Conservation (phyloP, 2,329 filamentous ascomycete species). For the Cladosporium sp. region DNA sequence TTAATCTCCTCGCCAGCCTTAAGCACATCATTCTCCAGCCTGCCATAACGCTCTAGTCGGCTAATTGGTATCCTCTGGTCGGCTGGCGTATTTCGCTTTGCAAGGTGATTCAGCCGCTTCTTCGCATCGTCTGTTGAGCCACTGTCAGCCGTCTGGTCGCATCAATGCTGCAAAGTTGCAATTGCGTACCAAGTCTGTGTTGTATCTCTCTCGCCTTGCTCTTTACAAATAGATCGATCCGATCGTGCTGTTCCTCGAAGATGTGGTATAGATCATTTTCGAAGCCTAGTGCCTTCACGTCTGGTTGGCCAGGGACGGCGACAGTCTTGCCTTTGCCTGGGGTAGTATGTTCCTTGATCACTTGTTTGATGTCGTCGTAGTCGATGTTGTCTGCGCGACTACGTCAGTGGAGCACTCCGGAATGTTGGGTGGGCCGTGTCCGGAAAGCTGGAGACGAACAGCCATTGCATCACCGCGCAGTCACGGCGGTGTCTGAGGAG, state of each 20-base stretch:
- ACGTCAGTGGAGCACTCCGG: slow-evolving; percentile 11
- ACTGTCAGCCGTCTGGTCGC: background rate
- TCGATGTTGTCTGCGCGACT: slow-evolving; percentile 69
- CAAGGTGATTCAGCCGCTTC: slow-evolving; percentile 26
- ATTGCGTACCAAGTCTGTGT: slow-evolving; percentile 48
- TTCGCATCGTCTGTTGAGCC: slow-evolving; percentile 22
- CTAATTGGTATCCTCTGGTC: slow-evolving; percentile 38
- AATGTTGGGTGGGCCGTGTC: slow-evolving; percentile 7
- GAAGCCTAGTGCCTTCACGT: slow-evolving; percentile 56
- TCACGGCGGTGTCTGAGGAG: background rate
- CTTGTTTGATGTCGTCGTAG: slow-evolving; percentile 80
- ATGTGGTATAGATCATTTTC: slow-evolving; percentile 69
- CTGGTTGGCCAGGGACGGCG: slow-evolving; percentile 65
- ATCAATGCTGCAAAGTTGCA: background rate
- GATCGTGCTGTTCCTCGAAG: slow-evolving; percentile 69
- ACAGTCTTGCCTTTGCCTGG: slow-evolving; percentile 66
- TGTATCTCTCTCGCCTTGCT: slow-evolving; percentile 78
- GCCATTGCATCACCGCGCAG: slow-evolving; percentile 6
- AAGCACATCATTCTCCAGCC: slow-evolving; percentile 47
- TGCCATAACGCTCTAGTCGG: slow-evolving; percentile 48
- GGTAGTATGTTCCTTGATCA: slow-evolving; percentile 77
- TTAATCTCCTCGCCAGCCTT: slow-evolving; percentile 68
- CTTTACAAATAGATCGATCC: slow-evolving; percentile 71
- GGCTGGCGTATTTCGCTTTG: slow-evolving; percentile 17
- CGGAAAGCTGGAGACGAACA: background rate